Conservation (phyloP, 768 basidiomycete genomes). For the Trametes cinnabarina region DNA sequence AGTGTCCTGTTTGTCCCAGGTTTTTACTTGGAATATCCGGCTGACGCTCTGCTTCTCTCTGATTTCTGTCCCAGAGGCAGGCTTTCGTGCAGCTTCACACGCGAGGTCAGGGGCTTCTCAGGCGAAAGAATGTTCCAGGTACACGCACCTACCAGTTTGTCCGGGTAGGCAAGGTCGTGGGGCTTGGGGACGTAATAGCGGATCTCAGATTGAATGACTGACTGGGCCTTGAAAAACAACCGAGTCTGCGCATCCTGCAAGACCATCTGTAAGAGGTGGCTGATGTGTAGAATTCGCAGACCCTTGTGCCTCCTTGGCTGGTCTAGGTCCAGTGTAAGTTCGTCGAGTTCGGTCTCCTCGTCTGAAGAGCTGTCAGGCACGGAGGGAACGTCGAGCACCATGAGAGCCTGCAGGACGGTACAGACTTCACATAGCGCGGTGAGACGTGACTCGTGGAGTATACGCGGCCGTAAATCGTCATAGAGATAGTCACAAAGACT, state of each 20-base stretch:
- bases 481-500: constrained; percentile 91
- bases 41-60: constrained; percentile 69
- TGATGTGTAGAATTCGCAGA: constrained; percentile 69
- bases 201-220: constrained; percentile 86
- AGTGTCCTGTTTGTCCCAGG: constrained; percentile 71
- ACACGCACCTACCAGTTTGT: constrained; percentile 66
- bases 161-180: constrained; percentile 86
- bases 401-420: constrained; percentile 92
- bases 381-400: constrained; percentile 80
- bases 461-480: constrained; percentile 92
- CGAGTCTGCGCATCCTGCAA: constrained; percentile 95
- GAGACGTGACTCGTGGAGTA: constrained; percentile 88
- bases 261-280: constrained; percentile 81
- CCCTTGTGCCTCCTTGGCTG: constrained; percentile 33
- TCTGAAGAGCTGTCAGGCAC: constrained; percentile 37
- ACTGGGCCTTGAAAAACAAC: constrained; percentile 93
- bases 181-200: constrained; percentile 73
- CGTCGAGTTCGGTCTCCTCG: constrained; percentile 33
- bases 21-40: constrained; percentile 67
- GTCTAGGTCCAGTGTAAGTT: constrained; percentile 43
- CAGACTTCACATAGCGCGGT: constrained; percentile 91
- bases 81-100: constrained; percentile 45
- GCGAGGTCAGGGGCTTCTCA: constrained; percentile 5
- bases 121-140: background rate
- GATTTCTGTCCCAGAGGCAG: constrained; percentile 42